Conservation (phyloP, 1,139 yeast genomes). For the Saccharomyces hybrid region DNA sequence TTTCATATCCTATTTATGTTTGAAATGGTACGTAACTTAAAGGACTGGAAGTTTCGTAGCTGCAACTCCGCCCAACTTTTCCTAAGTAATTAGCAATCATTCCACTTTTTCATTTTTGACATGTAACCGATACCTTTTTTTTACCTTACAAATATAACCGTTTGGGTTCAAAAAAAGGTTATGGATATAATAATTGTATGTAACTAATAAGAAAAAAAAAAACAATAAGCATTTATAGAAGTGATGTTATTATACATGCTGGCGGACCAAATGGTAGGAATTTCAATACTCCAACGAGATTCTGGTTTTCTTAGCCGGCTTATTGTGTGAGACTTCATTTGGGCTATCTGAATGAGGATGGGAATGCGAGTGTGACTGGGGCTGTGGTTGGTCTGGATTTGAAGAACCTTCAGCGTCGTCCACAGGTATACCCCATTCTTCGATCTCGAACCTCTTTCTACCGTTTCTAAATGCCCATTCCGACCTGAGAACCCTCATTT, state of each 20-base stretch:
- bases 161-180: background rate
- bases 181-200: background rate
- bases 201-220: background rate
- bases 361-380: constrained; percentile 5
- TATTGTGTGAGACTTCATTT: constrained; percentile 3
- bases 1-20: constrained; percentile 14
- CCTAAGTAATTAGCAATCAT: background rate
- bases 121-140: background rate
- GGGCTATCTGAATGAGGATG: constrained; percentile 4
- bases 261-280: background rate
- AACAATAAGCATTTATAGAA: background rate
- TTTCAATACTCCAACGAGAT: constrained; percentile 14
- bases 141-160: constrained; percentile 1
- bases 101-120: background rate
- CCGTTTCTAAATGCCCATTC: constrained; percentile 87
- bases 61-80: background rate
- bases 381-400: constrained; percentile 8
- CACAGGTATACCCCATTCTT: constrained; percentile 92
- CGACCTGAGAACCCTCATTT: constrained; percentile 65
- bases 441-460: constrained; percentile 72
- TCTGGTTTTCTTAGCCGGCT: constrained; percentile 13
- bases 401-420: constrained; percentile 50
- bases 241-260: background rate
- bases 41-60: background rate
- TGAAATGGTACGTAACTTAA: background rate